A percentile compares a stretch with the other conserved stretches of the same genome.
Conservation (phyloP, 2,329 filamentous ascomycete genomes). For the Paraphoma sp. region DNA sequence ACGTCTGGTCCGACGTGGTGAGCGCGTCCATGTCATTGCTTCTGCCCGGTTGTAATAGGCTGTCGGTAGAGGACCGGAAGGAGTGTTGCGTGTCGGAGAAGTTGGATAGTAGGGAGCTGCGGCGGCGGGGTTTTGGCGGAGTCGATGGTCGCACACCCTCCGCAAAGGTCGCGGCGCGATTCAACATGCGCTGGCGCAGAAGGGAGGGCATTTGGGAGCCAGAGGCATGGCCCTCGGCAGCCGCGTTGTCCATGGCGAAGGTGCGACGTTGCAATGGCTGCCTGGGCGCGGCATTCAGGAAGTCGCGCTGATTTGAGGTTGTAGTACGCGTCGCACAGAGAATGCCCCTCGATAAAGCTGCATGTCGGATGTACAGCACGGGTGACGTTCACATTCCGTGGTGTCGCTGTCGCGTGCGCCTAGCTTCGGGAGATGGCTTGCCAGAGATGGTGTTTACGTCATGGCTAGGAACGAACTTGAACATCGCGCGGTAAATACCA, state of each 20-base stretch:
- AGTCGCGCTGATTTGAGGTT: slow-evolving; percentile 5
- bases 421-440: slow-evolving; percentile 7
- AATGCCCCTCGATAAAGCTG: slow-evolving; percentile 3
- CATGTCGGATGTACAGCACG: slow-evolving; percentile 17
- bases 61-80: slow-evolving; percentile 71
- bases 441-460: slow-evolving; percentile 20
- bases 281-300: slow-evolving; percentile 1
- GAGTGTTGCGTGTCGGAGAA: slow-evolving; percentile 72
- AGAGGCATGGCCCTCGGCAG: slow-evolving; percentile 23
- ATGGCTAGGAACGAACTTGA: slow-evolving; percentile 11
- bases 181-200: slow-evolving; percentile 45
- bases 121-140: slow-evolving; percentile 51
- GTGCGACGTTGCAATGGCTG: slow-evolving; percentile 7
- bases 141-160: slow-evolving; percentile 35
- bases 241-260: slow-evolving; percentile 35
- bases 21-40: slow-evolving; percentile 35
- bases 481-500: not conserved
- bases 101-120: slow-evolving; percentile 81
- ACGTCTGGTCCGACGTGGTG: slow-evolving; percentile 59
- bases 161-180: slow-evolving; percentile 42
- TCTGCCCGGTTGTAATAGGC: slow-evolving; percentile 64
- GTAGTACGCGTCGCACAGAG: slow-evolving; percentile 5
- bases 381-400: slow-evolving; percentile 13
- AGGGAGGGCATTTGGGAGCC: slow-evolving; percentile 35
- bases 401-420: slow-evolving; percentile 9